Evolutionary conservation across 1,139 yeast genomes (phyloP).

Genomic region (Taiozyma sp.): DNA sequence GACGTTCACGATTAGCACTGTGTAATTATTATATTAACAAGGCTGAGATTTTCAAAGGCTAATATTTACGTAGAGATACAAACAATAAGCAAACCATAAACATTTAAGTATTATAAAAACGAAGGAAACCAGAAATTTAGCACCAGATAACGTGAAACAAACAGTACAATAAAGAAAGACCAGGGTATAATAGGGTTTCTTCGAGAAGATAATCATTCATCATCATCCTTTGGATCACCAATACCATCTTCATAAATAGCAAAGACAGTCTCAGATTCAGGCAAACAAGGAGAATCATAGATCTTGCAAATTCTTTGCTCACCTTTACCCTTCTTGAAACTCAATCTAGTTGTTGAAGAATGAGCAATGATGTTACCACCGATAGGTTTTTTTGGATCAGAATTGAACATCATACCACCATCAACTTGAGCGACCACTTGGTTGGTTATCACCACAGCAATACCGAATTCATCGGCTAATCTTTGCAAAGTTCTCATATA

Average conservation of each 20-base stretch:
- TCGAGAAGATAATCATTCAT: constrained; percentile 27
- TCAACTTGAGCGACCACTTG: constrained; percentile 99
- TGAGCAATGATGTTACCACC: constrained; percentile 99
- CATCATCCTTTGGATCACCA: constrained; percentile 89
- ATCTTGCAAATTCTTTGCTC: constrained; percentile 92
- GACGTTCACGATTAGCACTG: neutral
- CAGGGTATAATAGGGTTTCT: neutral
- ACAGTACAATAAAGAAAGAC: neutral
- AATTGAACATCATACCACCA: constrained; percentile 81
- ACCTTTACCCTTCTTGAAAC: constrained; percentile 84
- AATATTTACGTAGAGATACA: neutral
- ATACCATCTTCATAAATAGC: constrained; percentile 97
- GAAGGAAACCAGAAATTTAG: neutral
- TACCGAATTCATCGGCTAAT: constrained; percentile 96
- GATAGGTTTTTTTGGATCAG: constrained; percentile 98
- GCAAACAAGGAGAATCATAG: constrained; percentile 92
- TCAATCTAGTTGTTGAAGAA: constrained; percentile 87
- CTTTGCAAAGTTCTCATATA: constrained; percentile 89
- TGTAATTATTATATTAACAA: neutral
- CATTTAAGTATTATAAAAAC: neutral
- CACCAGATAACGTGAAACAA: neutral
- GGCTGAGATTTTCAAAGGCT: neutral
- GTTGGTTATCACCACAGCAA: constrained; percentile 96
- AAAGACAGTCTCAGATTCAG: constrained; percentile 92
- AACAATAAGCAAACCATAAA: neutral